Evolutionary conservation across 768 basidiomycete species (phyloP), one percentile per base, ranked within the genome.

Genomic region (Exsudoporus frostii): DNA sequence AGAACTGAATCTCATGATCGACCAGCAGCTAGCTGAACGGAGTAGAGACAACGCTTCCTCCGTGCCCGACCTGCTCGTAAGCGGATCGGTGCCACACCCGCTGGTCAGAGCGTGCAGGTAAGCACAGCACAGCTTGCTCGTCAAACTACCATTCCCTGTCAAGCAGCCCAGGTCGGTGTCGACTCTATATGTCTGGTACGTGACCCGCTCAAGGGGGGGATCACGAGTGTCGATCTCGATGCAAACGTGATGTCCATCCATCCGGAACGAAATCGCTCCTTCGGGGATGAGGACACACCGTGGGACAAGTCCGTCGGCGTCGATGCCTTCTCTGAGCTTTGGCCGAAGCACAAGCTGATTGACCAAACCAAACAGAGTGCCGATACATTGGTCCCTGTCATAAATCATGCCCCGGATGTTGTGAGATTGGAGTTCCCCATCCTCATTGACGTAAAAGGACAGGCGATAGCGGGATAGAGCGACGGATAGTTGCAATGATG

Each of bases 41-140:
- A 81, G 60, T 36, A 73, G 60, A n/a, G n/a, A n/a, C n/a, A n/a
- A n/a, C n/a, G n/a, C n/a, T n/a, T n/a, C n/a, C n/a, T n/a, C n/a
- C n/a, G 22, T 0, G 78, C 78, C n/a, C n/a, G n/a, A n/a, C n/a
- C n/a, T n/a, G n/a, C n/a, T n/a, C n/a, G n/a, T n/a, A n/a, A n/a
- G n/a, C n/a, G n/a, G n/a, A n/a, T 81, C 79, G 2, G 65, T 61
- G 9, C 75, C 62, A 32, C 68, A 69, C 24, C 73, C 48, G 15
- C 73, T 29, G 10, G 73, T 79, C 14, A 76, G 48, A 11, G 76
- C 74, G 39, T 82, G 79, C 7, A 82, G 62, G 48, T 77, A 76
- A 1, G 72, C 66, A 44, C 62, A 65, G 50, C 68, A 77, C 11
- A 79, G 62, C 37, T 56, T 60, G 38, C 57, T 65, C 1, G 53